Evolutionary conservation across 2,329 filamentous ascomycete species (phyloP), one percentile per base, ranked within the genome.

Genomic region (Fusarium setosum): DNA sequence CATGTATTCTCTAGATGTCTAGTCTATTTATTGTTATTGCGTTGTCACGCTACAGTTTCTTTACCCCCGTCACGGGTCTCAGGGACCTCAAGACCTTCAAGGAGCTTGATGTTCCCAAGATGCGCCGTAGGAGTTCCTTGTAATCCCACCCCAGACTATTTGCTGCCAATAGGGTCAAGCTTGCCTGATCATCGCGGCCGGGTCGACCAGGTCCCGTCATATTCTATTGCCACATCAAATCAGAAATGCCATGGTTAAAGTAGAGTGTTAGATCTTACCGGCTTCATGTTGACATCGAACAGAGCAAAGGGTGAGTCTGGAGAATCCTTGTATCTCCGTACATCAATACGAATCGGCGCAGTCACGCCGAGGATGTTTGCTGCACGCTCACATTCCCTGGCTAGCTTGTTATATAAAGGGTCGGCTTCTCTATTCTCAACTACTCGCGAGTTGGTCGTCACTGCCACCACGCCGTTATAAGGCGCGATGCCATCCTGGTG

Each of bases 221-320:
- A 21, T 61, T 61, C 59, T 61, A 31, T 34, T 20, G 31, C 17
- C 9, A 42, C 11, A n/a, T 8, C n/a, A 20, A 8, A 37, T 52
- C 6, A 52, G 41, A 40, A 11, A 12, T 17, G 24, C 34, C 11
- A 23, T 49, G 11, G 5, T 34, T 8, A 4, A 34, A 11, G 23
- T 15, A 9, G 4, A 6, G 6, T 15, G 13, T 37, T 13, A n/a
- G 24, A 20, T 73, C 79, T 74, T 68, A 82, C 80, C 12, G 82
- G 82, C 66, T 84, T 84, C 79, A 84, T 82, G 55, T 84, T 84
- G 11, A 84, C 76, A 68, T 85, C 81, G 60, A 84, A 84, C 18
- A 84, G 69, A 1, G 79, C 80, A 71, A 84, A 41, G 5, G 38
- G 38, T n/a, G 38, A 84, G 1, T 70, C 68, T 0, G 72, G 73